Percentiles rank a stretch among this genome's conserved stretches.
Conservation (phyloP, 1,284 basidiomycete genomes). For the Vanrija pseudolonga region DNA sequence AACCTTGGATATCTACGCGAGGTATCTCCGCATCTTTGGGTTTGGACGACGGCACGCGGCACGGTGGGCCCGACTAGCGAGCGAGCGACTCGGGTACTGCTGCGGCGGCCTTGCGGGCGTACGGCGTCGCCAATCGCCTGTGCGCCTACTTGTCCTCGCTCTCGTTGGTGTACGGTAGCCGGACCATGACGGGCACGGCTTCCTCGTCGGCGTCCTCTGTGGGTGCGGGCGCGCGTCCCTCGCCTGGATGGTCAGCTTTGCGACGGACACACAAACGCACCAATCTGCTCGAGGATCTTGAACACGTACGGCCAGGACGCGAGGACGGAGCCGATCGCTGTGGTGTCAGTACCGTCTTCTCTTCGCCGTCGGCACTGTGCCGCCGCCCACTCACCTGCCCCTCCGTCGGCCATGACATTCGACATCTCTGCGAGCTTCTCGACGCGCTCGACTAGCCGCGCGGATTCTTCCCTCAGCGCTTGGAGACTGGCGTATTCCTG, state of each 20-base stretch:
- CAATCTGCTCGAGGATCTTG: conserved; percentile 43
- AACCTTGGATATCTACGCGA: no score
- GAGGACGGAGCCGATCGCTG: conserved; percentile 45
- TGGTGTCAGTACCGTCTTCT: not conserved
- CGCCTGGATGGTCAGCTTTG: not conserved
- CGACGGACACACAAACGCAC: conserved; percentile 18
- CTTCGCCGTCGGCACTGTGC: no score
- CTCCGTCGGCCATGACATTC: conserved; percentile 50
- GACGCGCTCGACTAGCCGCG: conserved; percentile 33
- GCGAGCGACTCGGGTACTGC: no score
- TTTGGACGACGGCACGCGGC: no score
- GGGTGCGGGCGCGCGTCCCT: not conserved
- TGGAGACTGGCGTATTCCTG: conserved; percentile 47
- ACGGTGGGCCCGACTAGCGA: no score
- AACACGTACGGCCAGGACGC: conserved; percentile 49
- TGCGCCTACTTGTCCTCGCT: not conserved
- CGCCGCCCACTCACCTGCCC: no score
- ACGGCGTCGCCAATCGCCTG: no score
- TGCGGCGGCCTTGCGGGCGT: no score
- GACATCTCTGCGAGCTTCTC: conserved; percentile 47
- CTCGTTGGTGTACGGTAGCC: conserved; percentile 24
- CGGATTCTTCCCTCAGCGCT: conserved; percentile 42
- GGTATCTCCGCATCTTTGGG: no score
- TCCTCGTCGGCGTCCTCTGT: conserved; percentile 28
- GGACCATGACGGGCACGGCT: conserved; percentile 35